phyloP scores from a whole-genome alignment of 805 yeast genomes.

The Candida khao-thaluensis region DNA sequence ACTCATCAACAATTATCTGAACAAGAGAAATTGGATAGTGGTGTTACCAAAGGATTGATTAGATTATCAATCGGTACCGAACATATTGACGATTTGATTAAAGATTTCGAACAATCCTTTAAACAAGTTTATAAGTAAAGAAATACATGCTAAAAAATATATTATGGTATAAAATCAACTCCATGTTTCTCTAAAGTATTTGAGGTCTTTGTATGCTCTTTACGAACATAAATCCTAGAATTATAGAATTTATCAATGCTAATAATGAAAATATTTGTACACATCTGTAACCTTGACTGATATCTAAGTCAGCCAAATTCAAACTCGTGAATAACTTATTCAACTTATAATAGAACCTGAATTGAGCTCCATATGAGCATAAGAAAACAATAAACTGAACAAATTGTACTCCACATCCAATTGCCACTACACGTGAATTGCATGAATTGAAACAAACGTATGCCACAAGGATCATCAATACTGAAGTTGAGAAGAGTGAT shows the following conservation, averaged over 20 bases:
- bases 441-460: constrained; percentile 6
- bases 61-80: constrained; percentile 91
- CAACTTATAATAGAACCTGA: constrained; percentile 12
- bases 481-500: constrained; percentile 8
- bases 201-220: background rate
- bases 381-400: constrained; percentile 10
- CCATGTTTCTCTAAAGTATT: no score
- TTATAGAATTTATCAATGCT: constrained; percentile 8
- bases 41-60: constrained; percentile 85
- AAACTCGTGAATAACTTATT: constrained; percentile 8
- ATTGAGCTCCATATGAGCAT: constrained; percentile 12
- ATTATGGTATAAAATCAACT: no score
- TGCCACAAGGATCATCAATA: constrained; percentile 7
- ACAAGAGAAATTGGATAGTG: constrained; percentile 76
- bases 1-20: constrained; percentile 90
- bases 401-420: constrained; percentile 4
- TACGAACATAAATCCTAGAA: constrained; percentile 5
- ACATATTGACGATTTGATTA: constrained; percentile 70
- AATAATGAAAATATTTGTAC: constrained; percentile 10
- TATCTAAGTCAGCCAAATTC: constrained; percentile 13
- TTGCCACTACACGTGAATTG: background rate
- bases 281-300: constrained; percentile 15
- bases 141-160: no score
- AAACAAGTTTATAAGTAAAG: constrained; percentile 48
- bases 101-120: constrained; percentile 73